Evolutionary conservation across 2,329 filamentous ascomycete genomes (phyloP).

Genomic region (Talaromyces rugulosus): DNA sequence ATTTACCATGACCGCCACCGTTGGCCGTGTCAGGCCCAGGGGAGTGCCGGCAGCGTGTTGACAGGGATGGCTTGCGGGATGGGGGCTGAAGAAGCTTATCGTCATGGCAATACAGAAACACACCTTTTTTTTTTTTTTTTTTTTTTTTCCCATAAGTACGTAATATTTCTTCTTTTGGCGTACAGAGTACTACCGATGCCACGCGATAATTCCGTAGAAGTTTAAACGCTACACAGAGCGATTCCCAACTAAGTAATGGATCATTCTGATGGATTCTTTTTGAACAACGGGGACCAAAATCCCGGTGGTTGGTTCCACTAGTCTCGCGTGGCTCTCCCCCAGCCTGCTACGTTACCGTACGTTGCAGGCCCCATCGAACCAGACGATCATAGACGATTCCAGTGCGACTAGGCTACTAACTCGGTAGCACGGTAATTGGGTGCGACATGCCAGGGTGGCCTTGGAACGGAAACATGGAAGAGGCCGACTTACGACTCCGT

Average conservation of each 20-base stretch:
- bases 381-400: not conserved
- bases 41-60: not conserved
- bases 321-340: not conserved
- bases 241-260: not conserved
- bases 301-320: not conserved
- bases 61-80: not conserved
- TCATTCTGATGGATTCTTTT: not conserved
- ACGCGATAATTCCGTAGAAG: not conserved
- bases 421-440: not conserved
- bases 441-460: not conserved
- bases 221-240: not conserved
- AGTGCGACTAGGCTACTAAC: not conserved
- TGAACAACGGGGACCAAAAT: not conserved
- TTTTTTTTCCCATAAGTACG: not conserved
- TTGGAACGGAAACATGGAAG: not conserved
- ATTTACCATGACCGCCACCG: not conserved
- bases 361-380: not conserved
- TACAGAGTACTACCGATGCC: not conserved
- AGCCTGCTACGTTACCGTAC: not conserved
- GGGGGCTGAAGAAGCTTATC: not conserved
- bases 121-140: not conserved
- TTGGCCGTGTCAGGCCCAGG: not conserved
- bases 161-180: not conserved
- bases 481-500: no score
- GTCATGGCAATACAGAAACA: not conserved